A percentile compares a stretch with the other conserved stretches of the same genome.
phyloP scores from a whole-genome alignment of 345 rosid species.

The Eucalyptus pauciflora region DNA sequence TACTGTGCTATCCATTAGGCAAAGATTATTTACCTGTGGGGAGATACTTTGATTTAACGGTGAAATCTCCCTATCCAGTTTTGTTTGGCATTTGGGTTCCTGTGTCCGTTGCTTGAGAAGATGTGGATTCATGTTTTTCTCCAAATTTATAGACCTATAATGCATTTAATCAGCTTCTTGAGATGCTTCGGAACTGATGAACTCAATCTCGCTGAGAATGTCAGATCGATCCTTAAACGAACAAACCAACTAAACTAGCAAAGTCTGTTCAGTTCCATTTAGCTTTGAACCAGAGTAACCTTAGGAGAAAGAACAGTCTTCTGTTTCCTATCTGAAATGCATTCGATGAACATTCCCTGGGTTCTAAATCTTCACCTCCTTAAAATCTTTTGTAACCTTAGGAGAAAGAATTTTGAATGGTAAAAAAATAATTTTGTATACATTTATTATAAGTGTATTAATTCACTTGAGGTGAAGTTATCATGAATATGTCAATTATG shows the following conservation, averaged over 20 bases:
- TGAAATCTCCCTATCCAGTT: not conserved
- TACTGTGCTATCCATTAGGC: not conserved
- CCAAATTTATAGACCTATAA: not conserved
- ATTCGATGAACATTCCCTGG: not conserved
- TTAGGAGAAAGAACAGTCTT: not conserved
- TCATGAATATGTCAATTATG: too few species aligned
- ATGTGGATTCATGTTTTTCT: not conserved
- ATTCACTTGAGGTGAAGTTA: not conserved
- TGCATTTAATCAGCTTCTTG: not conserved
- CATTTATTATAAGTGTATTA: too few species aligned
- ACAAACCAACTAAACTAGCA: not conserved
- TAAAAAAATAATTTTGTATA: accelerated
- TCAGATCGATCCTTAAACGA: not conserved
- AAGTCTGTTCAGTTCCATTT: not conserved
- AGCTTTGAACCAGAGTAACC: not conserved
- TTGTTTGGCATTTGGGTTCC: not conserved
- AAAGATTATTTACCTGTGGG: not conserved
- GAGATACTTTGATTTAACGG: not conserved
- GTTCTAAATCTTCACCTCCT: not conserved
- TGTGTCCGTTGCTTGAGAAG: not conserved
- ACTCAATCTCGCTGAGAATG: not conserved
- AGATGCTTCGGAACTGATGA: not conserved
- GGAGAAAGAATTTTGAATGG: too few species aligned
- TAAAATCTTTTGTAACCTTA: not conserved
- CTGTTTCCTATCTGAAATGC: not conserved